Evolutionary conservation across 306 rosid species (phyloP).

Genomic region (Cyamopsis tetragonoloba): DNA sequence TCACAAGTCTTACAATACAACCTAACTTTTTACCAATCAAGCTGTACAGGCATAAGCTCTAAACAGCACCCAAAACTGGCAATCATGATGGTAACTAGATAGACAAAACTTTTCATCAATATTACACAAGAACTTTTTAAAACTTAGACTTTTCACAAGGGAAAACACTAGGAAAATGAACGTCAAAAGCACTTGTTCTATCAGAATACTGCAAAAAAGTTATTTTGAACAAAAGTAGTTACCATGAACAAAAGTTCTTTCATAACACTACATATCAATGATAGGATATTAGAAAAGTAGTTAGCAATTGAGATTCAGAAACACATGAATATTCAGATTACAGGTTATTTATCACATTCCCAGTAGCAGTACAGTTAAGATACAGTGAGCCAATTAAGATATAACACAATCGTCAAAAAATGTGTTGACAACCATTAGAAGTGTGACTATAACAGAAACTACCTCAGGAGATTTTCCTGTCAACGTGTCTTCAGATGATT

Average conservation of each 20-base stretch:
- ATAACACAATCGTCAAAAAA: not conserved
- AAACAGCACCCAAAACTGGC: not conserved
- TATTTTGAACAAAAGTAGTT: not conserved
- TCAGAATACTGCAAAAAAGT: not conserved
- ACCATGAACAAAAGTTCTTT: too few relatives aligned
- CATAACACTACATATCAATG: not conserved
- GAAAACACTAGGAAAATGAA: not conserved
- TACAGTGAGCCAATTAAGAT: not conserved
- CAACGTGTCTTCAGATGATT: not conserved
- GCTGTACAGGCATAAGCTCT: not conserved
- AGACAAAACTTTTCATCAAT: not conserved
- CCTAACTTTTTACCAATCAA: not conserved
- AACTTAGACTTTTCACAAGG: not conserved
- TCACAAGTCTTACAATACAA: not conserved
- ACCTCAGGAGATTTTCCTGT: not conserved
- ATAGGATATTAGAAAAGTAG: not conserved
- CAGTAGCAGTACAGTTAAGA: not conserved
- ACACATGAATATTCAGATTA: not conserved
- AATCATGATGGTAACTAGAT: not conserved
- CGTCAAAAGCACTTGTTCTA: not conserved
- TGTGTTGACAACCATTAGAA: not conserved
- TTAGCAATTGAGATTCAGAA: conserved; percentile 4
- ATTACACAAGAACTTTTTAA: not conserved
- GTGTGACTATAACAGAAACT: not conserved
- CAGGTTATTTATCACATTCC: not conserved